Evolutionary conservation across 371 early-diverging fungal species (phyloP), one percentile per base, ranked within the genome.

Genomic region (Mortierella sp.): DNA sequence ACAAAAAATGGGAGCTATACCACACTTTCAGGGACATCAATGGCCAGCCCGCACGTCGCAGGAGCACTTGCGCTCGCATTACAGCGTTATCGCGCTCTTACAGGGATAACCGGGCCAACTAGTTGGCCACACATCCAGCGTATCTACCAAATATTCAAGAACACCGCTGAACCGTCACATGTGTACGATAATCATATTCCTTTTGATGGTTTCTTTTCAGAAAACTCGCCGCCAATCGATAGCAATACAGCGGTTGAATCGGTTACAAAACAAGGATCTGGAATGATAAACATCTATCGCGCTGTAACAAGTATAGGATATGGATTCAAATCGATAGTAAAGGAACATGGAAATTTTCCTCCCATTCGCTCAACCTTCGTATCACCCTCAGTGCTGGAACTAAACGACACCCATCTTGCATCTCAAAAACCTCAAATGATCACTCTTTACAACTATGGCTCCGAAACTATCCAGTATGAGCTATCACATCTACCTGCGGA

Each of bases 11-110:
- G 79, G 26, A 67, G 67, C 37, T 78, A 78, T 59, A 52, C 22
- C 8, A 67, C 70, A 1, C 52, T 83, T 2, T 87, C 87, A 18
- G 90, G 91, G 20, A 89, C 88, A 14, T 88, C 88, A 20, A 86
- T 87, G 88, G 84, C 89, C 3, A 78, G 88, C 67, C 92, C 92
- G 0, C 90, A 90, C 57, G 72, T 89, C 3, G 81, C 91, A 3
- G 92, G 92, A 16, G 85, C 87, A 64, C 78, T 87, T 11, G 92
- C 92, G 10, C 78, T 92, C 54, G 83, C 68, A 2, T 22, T 83
- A 11, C 58, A 78, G 40, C 63, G 59, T 12, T 51, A 35, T 11
- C 66, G 71, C 3, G 40, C 20, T 24, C 28, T 74, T 9, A 54
- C 67, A 16, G 66, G 66, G 5, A 12, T 18, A 0, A 18, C 11